Conservation (phyloP, 371 early-diverging fungal species). For the Circinella minor region DNA sequence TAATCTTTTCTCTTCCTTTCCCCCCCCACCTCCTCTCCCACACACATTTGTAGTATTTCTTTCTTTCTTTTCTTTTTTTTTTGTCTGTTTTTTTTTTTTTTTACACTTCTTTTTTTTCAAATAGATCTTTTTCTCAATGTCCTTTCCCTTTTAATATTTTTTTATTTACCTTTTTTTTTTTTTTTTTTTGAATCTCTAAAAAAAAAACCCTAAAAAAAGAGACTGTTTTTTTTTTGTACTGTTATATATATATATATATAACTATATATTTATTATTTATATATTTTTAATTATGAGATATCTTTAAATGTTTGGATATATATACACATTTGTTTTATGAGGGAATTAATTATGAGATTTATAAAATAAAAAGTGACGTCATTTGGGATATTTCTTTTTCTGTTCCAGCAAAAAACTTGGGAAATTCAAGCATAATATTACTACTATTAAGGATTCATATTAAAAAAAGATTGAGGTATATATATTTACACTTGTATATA, state of each 20-base stretch:
- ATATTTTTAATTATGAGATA: no score
- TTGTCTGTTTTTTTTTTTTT: slow-evolving; percentile 4
- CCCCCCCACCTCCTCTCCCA: slow-evolving; percentile 6
- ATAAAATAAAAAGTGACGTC: background rate
- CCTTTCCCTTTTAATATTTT: background rate
- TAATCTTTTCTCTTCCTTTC: background rate
- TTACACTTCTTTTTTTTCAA: background rate
- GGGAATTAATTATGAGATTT: no score
- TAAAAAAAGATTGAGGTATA: no score
- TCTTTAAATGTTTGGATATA: no score
- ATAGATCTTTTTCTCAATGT: background rate
- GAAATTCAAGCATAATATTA: no score
- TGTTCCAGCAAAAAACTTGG: no score
- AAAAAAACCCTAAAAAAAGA: background rate
- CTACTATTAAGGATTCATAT: no score
- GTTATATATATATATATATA: background rate
- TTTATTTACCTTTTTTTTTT: slow-evolving; percentile 6
- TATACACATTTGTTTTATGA: no score
- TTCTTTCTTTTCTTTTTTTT: slow-evolving; percentile 7
- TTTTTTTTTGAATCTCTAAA: background rate
- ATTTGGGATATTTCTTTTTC: background rate
- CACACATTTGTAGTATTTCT: background rate
- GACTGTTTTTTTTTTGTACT: slow-evolving; percentile 1
- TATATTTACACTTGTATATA: no score
- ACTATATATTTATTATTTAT: no score